Conservation (phyloP, 2,329 filamentous ascomycete species). For the Trichoderma brevicompactum region DNA sequence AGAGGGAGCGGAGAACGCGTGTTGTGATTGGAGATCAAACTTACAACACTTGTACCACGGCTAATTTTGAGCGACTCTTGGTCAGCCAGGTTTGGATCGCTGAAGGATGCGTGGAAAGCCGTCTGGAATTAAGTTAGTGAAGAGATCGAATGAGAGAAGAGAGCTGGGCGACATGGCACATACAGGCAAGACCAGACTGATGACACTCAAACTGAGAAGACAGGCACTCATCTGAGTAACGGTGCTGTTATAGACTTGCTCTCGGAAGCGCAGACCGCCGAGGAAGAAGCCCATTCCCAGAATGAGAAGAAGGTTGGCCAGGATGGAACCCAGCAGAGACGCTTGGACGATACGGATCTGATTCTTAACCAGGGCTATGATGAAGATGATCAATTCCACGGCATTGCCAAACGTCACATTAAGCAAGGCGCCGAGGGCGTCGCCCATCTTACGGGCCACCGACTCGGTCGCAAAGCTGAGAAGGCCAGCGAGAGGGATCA, state of each 20-base stretch:
- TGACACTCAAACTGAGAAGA: constrained; percentile 85
- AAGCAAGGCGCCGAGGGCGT: constrained; percentile 72
- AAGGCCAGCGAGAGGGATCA: constrained; percentile 74
- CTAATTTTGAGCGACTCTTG: constrained; percentile 78
- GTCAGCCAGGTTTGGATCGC: constrained; percentile 64
- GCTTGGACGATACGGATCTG: constrained; percentile 92
- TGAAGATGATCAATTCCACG: constrained; percentile 81
- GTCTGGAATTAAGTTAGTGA: constrained; percentile 56
- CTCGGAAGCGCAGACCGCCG: constrained; percentile 82
- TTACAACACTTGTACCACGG: constrained; percentile 82
- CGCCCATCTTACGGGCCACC: constrained; percentile 72
- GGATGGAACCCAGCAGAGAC: constrained; percentile 84
- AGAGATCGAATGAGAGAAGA: constrained; percentile 41
- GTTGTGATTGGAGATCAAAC: constrained; percentile 37
- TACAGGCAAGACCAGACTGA: constrained; percentile 82
- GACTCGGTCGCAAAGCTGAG: constrained; percentile 76
- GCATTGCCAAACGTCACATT: constrained; percentile 81
- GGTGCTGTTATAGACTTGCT: constrained; percentile 95
- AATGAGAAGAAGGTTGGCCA: constrained; percentile 86
- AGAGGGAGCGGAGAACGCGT: background rate
- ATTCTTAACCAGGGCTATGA: constrained; percentile 77
- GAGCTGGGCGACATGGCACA: constrained; percentile 36
- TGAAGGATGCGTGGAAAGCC: constrained; percentile 89
- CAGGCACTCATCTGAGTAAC: constrained; percentile 97
- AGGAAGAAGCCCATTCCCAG: constrained; percentile 90